These are phyloP conservation scores for Pleurotus tuber-regium DNA, from an alignment of 768 basidiomycete genomes.

Conservation along the genomic window DNA sequence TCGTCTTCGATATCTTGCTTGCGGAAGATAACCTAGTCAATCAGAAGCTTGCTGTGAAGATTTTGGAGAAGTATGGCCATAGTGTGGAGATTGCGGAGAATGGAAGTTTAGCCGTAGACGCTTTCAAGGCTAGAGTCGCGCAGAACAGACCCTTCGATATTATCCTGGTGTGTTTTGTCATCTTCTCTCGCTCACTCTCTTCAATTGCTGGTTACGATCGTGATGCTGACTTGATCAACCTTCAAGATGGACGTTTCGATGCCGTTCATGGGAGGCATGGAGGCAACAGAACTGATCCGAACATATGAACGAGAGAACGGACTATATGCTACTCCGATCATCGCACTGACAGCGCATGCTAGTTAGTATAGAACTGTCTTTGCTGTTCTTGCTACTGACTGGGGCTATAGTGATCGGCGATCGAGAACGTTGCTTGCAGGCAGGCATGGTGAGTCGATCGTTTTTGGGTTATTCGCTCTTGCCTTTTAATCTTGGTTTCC, in stretches of 20 bases:
- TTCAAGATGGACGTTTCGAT: conserved; percentile 95
- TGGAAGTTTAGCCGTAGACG: conserved; percentile 88
- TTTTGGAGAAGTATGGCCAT: conserved; percentile 94
- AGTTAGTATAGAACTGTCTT: conserved; percentile 49
- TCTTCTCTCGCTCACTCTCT: not conserved
- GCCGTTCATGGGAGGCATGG: conserved; percentile 98
- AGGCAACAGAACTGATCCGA: conserved; percentile 90
- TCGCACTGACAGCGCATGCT: conserved; percentile 95
- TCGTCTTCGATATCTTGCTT: conserved; percentile 86
- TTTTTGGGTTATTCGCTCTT: no score
- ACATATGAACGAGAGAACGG: conserved; percentile 74
- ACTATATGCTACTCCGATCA: conserved; percentile 79
- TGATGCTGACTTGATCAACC: no score
- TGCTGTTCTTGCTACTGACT: not conserved
- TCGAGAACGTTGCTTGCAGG: conserved; percentile 47
- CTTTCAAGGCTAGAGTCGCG: conserved; percentile 74
- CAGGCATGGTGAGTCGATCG: conserved; percentile 40
- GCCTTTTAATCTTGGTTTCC: not conserved
- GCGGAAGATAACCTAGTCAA: conserved; percentile 97
- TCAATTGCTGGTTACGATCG: not conserved
- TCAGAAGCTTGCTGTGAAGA: conserved; percentile 93
- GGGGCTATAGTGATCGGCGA: conserved; percentile 20
- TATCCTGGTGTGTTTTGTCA: conserved; percentile 63
- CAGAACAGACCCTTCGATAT: conserved; percentile 84
- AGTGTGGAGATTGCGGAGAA: conserved; percentile 96